These are phyloP conservation scores for Lepidium sativum DNA, from an alignment of 345 rosid species.

Conservation along the genomic window DNA sequence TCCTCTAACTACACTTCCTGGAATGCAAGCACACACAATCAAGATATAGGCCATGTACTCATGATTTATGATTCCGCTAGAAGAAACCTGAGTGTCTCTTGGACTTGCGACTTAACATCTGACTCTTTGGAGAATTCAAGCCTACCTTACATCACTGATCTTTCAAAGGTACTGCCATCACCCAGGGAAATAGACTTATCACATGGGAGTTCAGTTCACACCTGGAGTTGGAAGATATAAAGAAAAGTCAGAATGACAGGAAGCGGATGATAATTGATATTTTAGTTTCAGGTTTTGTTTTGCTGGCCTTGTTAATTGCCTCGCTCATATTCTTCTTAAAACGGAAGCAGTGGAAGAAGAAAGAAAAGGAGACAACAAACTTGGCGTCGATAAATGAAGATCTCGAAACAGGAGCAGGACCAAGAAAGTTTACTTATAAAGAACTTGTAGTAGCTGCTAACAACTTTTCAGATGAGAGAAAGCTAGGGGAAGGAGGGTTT, in stretches of 20 bases:
- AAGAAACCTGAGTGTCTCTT: constrained; percentile 40
- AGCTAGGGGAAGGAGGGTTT: too few species aligned
- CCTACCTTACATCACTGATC: constrained; percentile 36
- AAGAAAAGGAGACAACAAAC: too few species aligned
- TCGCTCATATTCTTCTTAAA: not conserved
- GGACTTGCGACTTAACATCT: constrained; percentile 26
- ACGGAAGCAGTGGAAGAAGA: too few species aligned
- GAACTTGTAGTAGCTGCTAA: too few species aligned
- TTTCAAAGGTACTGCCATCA: constrained; percentile 27
- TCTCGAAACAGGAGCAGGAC: too few species aligned
- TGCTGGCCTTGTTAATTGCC: not conserved
- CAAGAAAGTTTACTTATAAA: too few species aligned
- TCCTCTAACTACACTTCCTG: constrained; percentile 26
- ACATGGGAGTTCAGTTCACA: constrained; percentile 39
- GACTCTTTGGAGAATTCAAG: constrained; percentile 27
- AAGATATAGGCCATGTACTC: constrained; percentile 21
- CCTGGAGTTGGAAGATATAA: constrained; percentile 19
- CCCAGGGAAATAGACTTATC: constrained; percentile 21
- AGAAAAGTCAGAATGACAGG: not conserved
- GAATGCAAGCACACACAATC: constrained; percentile 28
- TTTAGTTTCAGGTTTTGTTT: constrained; percentile 16
- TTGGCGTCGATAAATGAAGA: too few species aligned
- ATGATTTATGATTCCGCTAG: constrained; percentile 31
- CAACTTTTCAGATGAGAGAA: too few species aligned
- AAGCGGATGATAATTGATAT: not conserved